These are phyloP conservation scores for Jaapia argillacea DNA, from an alignment of 768 basidiomycete genomes.

Conservation along the genomic window DNA sequence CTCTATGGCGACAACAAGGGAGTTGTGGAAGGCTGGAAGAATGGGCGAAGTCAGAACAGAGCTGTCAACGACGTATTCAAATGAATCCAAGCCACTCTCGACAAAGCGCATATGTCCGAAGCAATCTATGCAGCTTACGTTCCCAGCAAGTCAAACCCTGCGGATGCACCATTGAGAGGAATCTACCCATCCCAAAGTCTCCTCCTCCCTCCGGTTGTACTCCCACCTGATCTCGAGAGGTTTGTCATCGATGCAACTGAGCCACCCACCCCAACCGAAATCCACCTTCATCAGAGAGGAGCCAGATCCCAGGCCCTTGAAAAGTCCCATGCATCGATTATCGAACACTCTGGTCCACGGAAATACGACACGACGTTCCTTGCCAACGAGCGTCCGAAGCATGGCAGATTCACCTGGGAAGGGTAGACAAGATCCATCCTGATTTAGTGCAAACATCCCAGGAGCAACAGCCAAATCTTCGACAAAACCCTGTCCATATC, in stretches of 20 bases:
- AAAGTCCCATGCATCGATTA: background rate
- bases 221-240: constrained; percentile 16
- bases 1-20: constrained; percentile 18
- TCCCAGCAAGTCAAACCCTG: constrained; percentile 24
- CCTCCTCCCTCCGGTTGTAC: constrained; percentile 21
- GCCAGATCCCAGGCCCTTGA: background rate
- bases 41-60: constrained; percentile 13
- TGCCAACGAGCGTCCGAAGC: background rate
- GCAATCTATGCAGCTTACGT: constrained; percentile 23
- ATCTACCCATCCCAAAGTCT: constrained; percentile 9
- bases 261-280: background rate
- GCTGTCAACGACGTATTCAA: constrained; percentile 2
- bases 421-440: no score
- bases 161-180: constrained; percentile 27
- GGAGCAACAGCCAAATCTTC: background rate
- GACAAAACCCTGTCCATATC: background rate
- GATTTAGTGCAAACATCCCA: background rate
- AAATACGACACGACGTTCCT: background rate
- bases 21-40: constrained; percentile 26
- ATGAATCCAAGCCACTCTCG: background rate
- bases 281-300: background rate
- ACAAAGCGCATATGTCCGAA: background rate
- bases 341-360: background rate
- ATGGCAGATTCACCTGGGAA: no score
- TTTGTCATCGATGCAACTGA: constrained; percentile 4